These are phyloP conservation scores for Hanseniaspora clermontiae DNA, from an alignment of 805 yeast species.

Conservation along the genomic window DNA sequence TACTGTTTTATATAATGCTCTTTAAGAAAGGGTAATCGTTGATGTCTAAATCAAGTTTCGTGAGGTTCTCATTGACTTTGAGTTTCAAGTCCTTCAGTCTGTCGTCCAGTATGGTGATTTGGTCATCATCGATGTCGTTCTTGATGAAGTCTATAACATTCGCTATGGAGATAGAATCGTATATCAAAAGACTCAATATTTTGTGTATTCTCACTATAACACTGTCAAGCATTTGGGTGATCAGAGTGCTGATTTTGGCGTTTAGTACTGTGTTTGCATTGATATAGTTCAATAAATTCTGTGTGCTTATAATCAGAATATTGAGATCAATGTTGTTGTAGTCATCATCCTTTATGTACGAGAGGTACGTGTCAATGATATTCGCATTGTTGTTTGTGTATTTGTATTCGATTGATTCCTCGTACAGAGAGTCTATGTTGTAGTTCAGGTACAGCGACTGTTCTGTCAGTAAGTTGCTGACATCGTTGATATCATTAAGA, in stretches of 20 bases:
- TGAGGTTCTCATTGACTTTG: not conserved
- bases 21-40: not conserved
- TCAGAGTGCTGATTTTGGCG: not conserved
- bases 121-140: not conserved
- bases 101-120: not conserved
- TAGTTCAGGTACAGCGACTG: conserved; percentile 2
- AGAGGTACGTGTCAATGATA: not conserved
- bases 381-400: not conserved
- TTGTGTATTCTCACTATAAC: not conserved
- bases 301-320: conserved; percentile 4
- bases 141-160: not conserved
- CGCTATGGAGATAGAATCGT: not conserved
- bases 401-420: not conserved
- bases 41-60: not conserved
- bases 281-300: conserved; percentile 1
- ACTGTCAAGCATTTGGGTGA: not conserved
- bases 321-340: conserved; percentile 6
- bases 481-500: conserved; percentile 4
- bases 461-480: not conserved
- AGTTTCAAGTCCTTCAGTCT: not conserved
- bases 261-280: not conserved
- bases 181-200: not conserved
- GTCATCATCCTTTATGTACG: not conserved
- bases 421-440: conserved; percentile 7
- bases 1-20: not conserved